Evolutionary conservation across 2,329 filamentous ascomycete genomes (phyloP), one percentile per base, ranked within the genome.

Genomic region (Shiraia sp.): DNA sequence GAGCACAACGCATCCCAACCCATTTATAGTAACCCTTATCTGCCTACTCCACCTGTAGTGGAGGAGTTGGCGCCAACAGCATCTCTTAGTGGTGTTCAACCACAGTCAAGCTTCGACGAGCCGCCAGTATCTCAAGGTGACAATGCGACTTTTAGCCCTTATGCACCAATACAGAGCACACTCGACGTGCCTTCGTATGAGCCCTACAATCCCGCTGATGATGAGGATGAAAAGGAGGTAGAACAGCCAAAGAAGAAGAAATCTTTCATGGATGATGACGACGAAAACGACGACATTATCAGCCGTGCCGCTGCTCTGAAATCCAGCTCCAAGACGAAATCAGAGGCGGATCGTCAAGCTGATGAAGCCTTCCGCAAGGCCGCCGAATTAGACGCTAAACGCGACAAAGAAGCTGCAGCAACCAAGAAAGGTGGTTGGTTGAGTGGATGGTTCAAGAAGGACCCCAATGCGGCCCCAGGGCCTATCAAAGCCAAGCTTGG

Each of bases 401-500:
- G 75, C 47, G 75, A 79, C 38, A 67, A 70, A 34, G 74, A 63
- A 17, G 60, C 65, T 17, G 72, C 47, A 3, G 51, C 63, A 30
- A 72, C 74, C 54, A 79, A 79, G 65, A 71, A 72, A 23, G 85
- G 87, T 22, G 95, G 91, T 84, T 87, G 85, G 66, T 87, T 96
- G 42, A 80, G 82, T 23, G 85, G 89, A 36, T 96, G 91, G 90
- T 95, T 95, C 53, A 87, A 87, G 57, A 80, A 80, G 52, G 81
- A 83, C 57, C 85, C 87, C 65, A 81, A 86, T 56, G 68, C 77
- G n/a, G 52, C 72, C n/a, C 72, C 71, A 3, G 73, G 71, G n/a
- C 82, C 91, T n/a, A 88, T 96, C 67, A 84, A 82, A 57, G 93
- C 95, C 49, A 99, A 99, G 63, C 80, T 99, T 7, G 95, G 92